Base-by-base conservation (phyloP, 345 rosid genomes). In the Bruguiera gymnorhiza region DNA sequence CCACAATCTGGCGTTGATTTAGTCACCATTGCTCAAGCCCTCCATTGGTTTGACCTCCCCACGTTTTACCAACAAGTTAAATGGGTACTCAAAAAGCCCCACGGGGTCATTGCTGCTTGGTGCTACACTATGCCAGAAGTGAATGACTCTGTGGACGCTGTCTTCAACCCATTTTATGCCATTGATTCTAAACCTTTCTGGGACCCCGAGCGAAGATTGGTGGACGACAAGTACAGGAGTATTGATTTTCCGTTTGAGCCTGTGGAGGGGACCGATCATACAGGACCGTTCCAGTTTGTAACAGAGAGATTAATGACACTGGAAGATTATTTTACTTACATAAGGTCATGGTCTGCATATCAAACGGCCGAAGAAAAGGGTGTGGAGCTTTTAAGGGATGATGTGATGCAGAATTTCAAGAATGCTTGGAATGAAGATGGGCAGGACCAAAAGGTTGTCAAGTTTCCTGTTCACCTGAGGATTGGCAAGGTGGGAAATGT, bases 71-170 rank as follows among this genome's bases (percentile, higher is more conserved):
- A 67, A 0, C 89, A 84, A 73, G 96, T 82, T 60, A 82, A 84
- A 73, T 79, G 81, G 77, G 87, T 84, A 6, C 87, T 94, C 67
- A 86, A 87, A 64, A 92, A 87, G 58, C 96, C 98, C 10, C 5
- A 86, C 27, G 98, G 98, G 0, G 90, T 87, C 15, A 24, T 90
- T 46, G 96, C 93, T 0, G 86, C 93, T 0, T 90, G 98, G 95
- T 90, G 98, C 87, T 92, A 92, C 88, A 86, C 91, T 5, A 60
- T 62, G 8, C 96, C 95, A 15, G 72, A 86, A 73, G 79, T 92
- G 29, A 80, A 84, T 66, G 53, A 52, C 63, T 21, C 84, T 5
- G 82, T 94, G 0, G 91, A 94, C 70, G 37, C 79, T 4, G 83
- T 87, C 20, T 83, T 89, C 70, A 26, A 39, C 13, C 80, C 83